A percentile compares a stretch with the other conserved stretches of the same genome.
phyloP scores from a whole-genome alignment of 345 rosid genomes.

The Brassica nigra region DNA sequence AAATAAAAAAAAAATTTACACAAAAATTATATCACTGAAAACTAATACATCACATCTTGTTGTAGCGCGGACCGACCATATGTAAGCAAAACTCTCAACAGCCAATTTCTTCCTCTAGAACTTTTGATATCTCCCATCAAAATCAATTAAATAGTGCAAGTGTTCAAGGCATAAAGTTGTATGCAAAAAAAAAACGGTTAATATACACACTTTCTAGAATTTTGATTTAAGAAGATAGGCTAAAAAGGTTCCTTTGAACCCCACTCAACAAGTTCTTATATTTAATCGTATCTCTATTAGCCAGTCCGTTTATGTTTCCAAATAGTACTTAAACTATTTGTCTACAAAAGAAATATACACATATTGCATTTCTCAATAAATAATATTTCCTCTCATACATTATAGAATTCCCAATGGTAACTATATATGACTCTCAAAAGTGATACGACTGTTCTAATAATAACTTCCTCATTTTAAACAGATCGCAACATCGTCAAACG shows the following conservation, averaged over 20 bases:
- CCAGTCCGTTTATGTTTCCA: not conserved
- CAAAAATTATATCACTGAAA: not conserved
- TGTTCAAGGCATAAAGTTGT: not conserved
- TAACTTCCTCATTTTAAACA: too few relatives aligned
- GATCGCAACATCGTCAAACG: too few relatives aligned
- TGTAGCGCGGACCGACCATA: not conserved
- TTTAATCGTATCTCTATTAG: too few relatives aligned
- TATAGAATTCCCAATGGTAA: too few relatives aligned
- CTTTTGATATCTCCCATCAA: not conserved
- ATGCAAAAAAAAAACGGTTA: not conserved
- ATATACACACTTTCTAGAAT: too few relatives aligned
- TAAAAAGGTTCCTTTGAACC: too few relatives aligned
- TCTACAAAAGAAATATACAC: too few relatives aligned
- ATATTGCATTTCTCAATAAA: not conserved
- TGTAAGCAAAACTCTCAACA: not conserved
- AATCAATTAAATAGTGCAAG: not conserved
- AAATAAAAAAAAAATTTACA: not conserved
- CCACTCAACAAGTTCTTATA: too few relatives aligned
- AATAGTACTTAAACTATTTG: not conserved
- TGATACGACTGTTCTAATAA: too few relatives aligned
- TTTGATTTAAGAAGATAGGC: not conserved
- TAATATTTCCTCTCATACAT: too few relatives aligned
- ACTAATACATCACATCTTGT: not conserved
- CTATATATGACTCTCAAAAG: too few relatives aligned
- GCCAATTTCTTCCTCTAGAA: not conserved